Evolutionary conservation across 2,329 filamentous ascomycete genomes (phyloP).

Genomic region (Trichophyton schoenleinii): DNA sequence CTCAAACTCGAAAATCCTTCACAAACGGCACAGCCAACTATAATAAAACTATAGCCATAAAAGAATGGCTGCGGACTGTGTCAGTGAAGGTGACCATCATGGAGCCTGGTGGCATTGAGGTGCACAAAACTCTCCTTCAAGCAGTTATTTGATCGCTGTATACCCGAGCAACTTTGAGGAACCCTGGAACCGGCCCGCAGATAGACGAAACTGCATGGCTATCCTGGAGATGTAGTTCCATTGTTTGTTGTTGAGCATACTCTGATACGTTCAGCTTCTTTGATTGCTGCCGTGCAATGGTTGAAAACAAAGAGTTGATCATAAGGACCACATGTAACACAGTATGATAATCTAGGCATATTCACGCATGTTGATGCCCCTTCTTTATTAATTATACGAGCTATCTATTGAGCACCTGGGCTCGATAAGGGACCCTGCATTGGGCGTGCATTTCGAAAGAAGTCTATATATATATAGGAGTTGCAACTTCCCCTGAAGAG

Average conservation of each 20-base stretch:
- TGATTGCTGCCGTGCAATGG: background rate
- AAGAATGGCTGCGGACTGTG: background rate
- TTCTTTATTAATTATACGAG: background rate
- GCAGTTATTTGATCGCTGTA: background rate
- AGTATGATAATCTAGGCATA: background rate
- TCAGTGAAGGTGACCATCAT: background rate
- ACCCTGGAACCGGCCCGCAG: background rate
- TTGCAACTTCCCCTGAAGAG: background rate
- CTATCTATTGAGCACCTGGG: background rate
- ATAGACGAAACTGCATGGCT: background rate
- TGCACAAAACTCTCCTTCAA: background rate
- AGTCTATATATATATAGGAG: background rate
- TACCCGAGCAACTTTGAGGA: background rate
- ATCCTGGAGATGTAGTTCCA: background rate
- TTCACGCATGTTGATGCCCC: background rate
- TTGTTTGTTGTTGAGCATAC: background rate
- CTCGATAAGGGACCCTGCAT: background rate
- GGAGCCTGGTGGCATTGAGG: background rate
- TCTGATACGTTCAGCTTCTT: background rate
- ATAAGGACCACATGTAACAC: background rate
- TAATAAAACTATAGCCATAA: background rate
- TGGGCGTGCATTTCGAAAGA: background rate
- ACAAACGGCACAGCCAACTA: background rate
- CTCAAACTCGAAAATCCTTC: background rate
- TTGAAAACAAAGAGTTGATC: background rate